Percentiles rank a stretch among this genome's conserved stretches.
These are phyloP conservation scores for Singerocomus inundabilis DNA, from an alignment of 1,284 basidiomycete species.

Conservation along the genomic window DNA sequence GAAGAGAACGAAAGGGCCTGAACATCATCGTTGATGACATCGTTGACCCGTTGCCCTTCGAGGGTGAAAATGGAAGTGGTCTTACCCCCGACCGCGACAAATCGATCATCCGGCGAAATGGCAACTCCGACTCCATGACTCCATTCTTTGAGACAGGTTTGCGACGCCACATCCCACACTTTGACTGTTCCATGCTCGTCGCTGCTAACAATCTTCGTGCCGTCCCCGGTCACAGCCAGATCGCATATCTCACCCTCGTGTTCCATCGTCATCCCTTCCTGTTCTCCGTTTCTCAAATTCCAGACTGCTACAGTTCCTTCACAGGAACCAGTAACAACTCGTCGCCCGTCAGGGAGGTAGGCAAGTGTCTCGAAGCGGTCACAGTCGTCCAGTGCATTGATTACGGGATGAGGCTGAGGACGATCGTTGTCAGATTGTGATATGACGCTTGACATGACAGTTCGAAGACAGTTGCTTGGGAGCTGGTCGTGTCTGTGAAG, in stretches of 20 bases:
- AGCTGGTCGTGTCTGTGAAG: too few species aligned
- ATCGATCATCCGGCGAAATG: slow-evolving; percentile 5
- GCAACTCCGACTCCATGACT: background rate
- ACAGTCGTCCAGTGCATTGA: background rate
- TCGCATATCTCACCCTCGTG: fast-evolving
- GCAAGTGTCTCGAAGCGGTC: background rate
- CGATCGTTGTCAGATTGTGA: background rate
- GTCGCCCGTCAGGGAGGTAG: slow-evolving; percentile 1
- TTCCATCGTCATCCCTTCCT: slow-evolving; percentile 1
- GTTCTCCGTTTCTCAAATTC: background rate
- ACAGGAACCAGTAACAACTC: background rate
- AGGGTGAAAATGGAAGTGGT: background rate
- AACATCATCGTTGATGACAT: background rate
- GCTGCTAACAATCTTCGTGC: slow-evolving; percentile 1
- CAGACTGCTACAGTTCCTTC: background rate
- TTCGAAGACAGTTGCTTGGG: too few species aligned
- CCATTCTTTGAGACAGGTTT: background rate
- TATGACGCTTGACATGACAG: background rate
- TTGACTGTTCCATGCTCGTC: background rate
- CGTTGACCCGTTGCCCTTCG: background rate
- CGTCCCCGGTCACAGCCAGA: slow-evolving; percentile 1
- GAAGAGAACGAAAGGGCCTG: slow-evolving; percentile 9
- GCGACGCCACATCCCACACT: too few species aligned
- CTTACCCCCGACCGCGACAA: background rate
- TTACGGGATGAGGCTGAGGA: background rate